Percentiles rank a stretch among this genome's conserved stretches.
phyloP scores from a whole-genome alignment of 2,329 filamentous ascomycete species.

The Talaromyces marneffei region DNA sequence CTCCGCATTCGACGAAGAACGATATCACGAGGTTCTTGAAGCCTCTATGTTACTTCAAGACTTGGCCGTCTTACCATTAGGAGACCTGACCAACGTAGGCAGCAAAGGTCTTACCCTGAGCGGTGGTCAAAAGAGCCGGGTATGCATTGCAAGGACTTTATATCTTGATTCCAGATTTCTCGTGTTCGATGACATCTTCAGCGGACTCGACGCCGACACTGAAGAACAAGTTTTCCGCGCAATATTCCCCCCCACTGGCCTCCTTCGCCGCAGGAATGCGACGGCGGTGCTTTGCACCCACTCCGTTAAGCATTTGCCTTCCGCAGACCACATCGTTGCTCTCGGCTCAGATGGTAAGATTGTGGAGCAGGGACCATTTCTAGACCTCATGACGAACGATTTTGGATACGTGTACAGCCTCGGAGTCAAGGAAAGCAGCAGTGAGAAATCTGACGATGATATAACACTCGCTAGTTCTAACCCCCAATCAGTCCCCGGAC shows the following conservation, averaged over 20 bases:
- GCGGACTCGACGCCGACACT: background rate
- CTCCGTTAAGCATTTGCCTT: background rate
- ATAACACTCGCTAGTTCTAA: background rate
- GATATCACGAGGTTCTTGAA: background rate
- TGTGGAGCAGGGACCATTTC: background rate
- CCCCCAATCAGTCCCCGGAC: background rate
- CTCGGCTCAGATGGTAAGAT: background rate
- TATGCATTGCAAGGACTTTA: background rate
- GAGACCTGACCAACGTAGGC: background rate
- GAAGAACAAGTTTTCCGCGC: background rate
- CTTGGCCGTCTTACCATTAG: background rate
- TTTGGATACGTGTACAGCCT: background rate
- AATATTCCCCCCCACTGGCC: background rate
- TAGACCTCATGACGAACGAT: background rate
- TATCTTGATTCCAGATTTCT: background rate
- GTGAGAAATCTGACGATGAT: background rate
- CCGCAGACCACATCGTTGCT: background rate
- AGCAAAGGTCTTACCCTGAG: background rate
- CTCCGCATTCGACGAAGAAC: slow-evolving; percentile 29
- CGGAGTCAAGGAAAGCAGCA: background rate
- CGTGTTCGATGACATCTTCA: background rate
- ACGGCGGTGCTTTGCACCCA: slow-evolving; percentile 5
- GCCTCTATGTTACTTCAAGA: background rate
- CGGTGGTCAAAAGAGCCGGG: background rate
- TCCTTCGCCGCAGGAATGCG: slow-evolving; percentile 1